Evolutionary conservation across 176 grass and related monocot genomes (phyloP), one percentile per base, ranked within the genome.

Genomic region (Lolium rigidum): DNA sequence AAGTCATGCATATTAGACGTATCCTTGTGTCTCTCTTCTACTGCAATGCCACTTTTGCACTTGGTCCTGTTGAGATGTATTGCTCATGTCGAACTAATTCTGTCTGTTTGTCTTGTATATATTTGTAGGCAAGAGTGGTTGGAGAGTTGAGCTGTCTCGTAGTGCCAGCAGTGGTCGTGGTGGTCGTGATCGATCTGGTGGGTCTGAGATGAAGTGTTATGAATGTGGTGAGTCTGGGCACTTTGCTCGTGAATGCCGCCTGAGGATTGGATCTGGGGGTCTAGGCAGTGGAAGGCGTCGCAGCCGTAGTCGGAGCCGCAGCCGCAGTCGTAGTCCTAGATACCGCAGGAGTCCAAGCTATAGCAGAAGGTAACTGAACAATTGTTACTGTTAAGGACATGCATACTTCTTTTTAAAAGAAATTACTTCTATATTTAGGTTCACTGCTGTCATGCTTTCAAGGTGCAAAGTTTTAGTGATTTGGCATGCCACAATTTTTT

Each of bases 291-390:
- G 88, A 86, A 97, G 92, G 78, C 92, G 84, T 80, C 87, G 92
- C 49, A 87, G 86, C 80, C 66, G 83, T 52, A 86, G 85, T 79
- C 66, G 83, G n/a, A 92, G 93, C 79, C 85, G 85, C 18, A 90
- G 91, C 68, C 84, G 91, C 43, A 95, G 91, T 63, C 68, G 94
- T 18, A 95, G 92, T 80, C 92, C 95, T 21, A 85, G 92, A 72
- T 94, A 91, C 73, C 95, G 95, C 11, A 84, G 92, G 48, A 97
- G 95, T 77, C 95, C 92, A 82, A 97, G 95, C 85, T 97, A 97
- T 75, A 87, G 92, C 38, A 92, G 92, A 89, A 97, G 95, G 95
- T 97, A 79, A 89, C 49, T 21, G 12, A 43, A 37, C 74, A 38
- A 16, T 9, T 58, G 17, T 73, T 73, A 64, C 15, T 83, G 9